These are phyloP conservation scores for Kwoniella dejecticola DNA, from an alignment of 768 basidiomycete genomes.

Conservation along the genomic window DNA sequence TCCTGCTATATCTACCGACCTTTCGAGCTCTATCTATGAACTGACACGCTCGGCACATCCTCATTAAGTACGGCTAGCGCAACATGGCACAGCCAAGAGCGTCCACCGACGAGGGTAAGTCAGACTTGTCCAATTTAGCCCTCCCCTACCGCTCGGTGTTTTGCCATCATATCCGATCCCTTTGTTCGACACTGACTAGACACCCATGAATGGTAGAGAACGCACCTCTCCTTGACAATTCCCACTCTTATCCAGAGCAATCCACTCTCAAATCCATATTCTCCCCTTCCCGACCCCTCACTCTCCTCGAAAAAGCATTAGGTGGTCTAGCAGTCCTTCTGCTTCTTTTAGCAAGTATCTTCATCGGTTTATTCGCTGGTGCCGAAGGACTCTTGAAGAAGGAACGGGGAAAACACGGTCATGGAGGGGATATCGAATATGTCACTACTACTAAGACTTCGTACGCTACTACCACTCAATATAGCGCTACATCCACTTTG, in stretches of 20 bases:
- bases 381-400: conserved; percentile 73
- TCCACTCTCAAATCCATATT: conserved; percentile 7
- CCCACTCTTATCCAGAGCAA: conserved; percentile 19
- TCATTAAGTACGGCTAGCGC: background rate
- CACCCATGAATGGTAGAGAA: conserved; percentile 40
- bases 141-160: no score
- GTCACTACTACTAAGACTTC: conserved; percentile 35
- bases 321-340: conserved; percentile 73
- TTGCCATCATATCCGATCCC: background rate
- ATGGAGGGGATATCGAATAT: conserved; percentile 29
- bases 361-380: conserved; percentile 91
- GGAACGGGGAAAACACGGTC: conserved; percentile 25
- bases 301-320: conserved; percentile 78
- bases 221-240: conserved; percentile 51
- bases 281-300: conserved; percentile 59
- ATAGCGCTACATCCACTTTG: conserved; percentile 56
- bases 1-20: no score
- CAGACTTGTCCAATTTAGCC: no score
- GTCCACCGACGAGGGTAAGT: conserved; percentile 54
- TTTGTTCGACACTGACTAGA: background rate
- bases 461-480: conserved; percentile 37
- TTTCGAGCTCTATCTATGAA: no score
- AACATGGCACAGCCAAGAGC: conserved; percentile 49
- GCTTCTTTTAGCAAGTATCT: conserved; percentile 78
- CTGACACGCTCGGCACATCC: no score